Percentiles rank a stretch among this genome's conserved stretches.
Conservation (phyloP, 2,329 filamentous ascomycete genomes). For the Diaporthe sp. region DNA sequence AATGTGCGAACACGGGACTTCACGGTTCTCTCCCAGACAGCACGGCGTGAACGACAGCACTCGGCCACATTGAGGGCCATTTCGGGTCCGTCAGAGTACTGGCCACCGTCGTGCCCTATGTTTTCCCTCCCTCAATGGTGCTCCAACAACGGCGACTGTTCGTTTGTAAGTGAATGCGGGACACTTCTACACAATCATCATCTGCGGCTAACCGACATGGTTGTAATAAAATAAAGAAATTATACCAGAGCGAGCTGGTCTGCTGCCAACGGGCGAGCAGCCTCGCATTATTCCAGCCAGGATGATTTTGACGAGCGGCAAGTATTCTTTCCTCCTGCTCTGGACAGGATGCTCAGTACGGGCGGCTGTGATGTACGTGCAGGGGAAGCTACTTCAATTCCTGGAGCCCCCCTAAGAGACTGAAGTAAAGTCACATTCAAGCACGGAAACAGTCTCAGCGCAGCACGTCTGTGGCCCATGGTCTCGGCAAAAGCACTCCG, state of each 20-base stretch:
- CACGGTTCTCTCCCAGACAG: not conserved
- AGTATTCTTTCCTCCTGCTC: not conserved
- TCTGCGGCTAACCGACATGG: not conserved
- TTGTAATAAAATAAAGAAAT: not conserved
- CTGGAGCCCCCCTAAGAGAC: not conserved
- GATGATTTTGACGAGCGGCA: not conserved
- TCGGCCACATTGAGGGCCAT: not conserved
- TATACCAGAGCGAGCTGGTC: not conserved
- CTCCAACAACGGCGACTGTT: not conserved
- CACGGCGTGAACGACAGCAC: not conserved
- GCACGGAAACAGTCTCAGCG: not conserved
- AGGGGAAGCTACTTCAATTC: not conserved
- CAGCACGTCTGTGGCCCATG: not conserved
- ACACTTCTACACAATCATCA: not conserved
- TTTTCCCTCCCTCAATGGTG: not conserved
- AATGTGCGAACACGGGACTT: not conserved
- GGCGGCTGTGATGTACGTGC: not conserved
- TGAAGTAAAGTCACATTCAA: not conserved
- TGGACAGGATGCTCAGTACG: not conserved
- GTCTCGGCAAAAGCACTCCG: not conserved
- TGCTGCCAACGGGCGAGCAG: not conserved
- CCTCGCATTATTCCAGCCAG: not conserved
- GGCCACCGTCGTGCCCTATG: too few species aligned
- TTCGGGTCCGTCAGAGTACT: too few species aligned
- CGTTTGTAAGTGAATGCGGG: not conserved